Evolutionary conservation across 352 stramenopile genomes (phyloP).

Genomic region (Blastocystis sp.): DNA sequence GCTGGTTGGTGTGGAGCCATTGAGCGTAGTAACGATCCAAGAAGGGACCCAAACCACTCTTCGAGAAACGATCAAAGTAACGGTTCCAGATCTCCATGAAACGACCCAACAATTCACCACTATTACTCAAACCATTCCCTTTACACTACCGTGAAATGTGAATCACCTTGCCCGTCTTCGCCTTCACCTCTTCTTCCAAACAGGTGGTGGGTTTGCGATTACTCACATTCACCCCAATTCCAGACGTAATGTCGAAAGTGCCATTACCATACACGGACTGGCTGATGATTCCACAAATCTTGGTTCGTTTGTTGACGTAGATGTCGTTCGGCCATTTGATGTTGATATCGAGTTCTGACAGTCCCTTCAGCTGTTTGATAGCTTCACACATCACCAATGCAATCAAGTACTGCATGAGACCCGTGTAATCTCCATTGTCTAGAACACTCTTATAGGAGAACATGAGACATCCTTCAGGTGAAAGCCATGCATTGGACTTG

Average conservation of each 20-base stretch:
- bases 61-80: conserved; percentile 20
- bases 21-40: conserved; percentile 34
- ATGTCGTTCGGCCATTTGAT: conserved; percentile 73
- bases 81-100: conserved; percentile 44
- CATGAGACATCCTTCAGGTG: conserved; percentile 47
- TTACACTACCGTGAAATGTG: conserved; percentile 10
- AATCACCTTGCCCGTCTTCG: neutral
- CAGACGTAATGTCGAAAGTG: conserved; percentile 69
- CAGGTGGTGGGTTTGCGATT: conserved; percentile 69
- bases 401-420: conserved; percentile 52
- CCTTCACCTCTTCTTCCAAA: conserved; percentile 55
- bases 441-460: conserved; percentile 65
- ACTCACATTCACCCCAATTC: conserved; percentile 67
- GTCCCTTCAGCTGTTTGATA: conserved; percentile 38
- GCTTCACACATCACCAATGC: conserved; percentile 52
- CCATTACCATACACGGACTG: conserved; percentile 68
- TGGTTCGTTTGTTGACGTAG: conserved; percentile 68
- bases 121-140: neutral
- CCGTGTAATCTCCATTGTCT: conserved; percentile 36
- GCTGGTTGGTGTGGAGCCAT: conserved; percentile 71
- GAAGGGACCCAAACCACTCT: conserved; percentile 36
- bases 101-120: conserved; percentile 46
- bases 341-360: conserved; percentile 54
- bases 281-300: conserved; percentile 71
- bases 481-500: conserved; percentile 48